Percentiles rank a stretch among this genome's conserved stretches.
phyloP scores from a whole-genome alignment of 1,284 basidiomycete species.

The Amylostereum areolatum region DNA sequence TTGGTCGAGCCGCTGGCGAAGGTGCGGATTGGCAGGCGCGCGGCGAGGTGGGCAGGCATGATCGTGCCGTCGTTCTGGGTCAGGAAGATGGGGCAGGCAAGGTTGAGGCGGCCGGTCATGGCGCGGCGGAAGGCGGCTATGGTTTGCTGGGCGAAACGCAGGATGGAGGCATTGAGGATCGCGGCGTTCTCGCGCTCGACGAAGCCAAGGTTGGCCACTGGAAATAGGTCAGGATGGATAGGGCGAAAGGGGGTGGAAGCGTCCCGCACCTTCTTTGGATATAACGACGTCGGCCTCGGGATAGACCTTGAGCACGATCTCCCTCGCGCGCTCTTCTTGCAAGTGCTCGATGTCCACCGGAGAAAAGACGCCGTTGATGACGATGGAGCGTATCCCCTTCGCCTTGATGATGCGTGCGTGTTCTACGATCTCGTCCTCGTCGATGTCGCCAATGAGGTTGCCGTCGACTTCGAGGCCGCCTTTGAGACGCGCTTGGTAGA shows the following conservation, averaged over 20 bases:
- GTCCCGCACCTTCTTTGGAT: constrained; percentile 31
- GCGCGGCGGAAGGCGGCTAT: constrained; percentile 46
- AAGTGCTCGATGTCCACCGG: constrained; percentile 37
- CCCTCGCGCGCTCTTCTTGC: constrained; percentile 41
- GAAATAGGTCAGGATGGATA: constrained; percentile 20
- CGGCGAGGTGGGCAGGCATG: constrained; percentile 42
- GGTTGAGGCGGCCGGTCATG: constrained; percentile 33
- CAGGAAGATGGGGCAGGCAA: constrained; percentile 47
- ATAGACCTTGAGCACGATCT: constrained; percentile 31
- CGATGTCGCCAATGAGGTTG: constrained; percentile 34
- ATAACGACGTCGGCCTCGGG: constrained; percentile 33
- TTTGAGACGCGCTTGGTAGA: constrained; percentile 36
- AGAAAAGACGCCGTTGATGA: constrained; percentile 43
- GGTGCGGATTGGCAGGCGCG: constrained; percentile 53
- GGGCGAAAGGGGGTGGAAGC: constrained; percentile 4
- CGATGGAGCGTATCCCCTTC: constrained; percentile 33
- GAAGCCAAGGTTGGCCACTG: constrained; percentile 50
- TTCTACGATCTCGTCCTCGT: constrained; percentile 33
- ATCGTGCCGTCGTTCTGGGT: constrained; percentile 59
- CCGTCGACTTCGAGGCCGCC: constrained; percentile 52
- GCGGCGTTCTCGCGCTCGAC: constrained; percentile 59
- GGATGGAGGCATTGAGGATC: constrained; percentile 55
- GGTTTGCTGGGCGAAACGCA: constrained; percentile 43
- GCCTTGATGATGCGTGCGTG: constrained; percentile 34
- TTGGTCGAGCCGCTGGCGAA: constrained; percentile 60